Base-by-base conservation (phyloP, 805 yeast genomes). In the Pichia rugopelliculosa region DNA sequence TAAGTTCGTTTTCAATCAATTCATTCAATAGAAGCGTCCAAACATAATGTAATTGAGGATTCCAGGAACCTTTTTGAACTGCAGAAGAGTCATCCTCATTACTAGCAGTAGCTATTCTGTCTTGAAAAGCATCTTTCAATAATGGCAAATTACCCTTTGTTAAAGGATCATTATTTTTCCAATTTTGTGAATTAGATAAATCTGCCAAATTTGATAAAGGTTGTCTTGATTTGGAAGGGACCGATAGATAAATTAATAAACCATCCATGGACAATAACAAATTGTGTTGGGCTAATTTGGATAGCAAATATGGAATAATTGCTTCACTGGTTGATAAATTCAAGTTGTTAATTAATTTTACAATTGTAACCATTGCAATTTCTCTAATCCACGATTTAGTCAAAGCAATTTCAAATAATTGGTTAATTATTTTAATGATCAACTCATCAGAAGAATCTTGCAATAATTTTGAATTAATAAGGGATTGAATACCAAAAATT, bases 331-430 rank as follows among this genome's bases (percentile, higher is more conserved):
- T 27, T 51, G 48, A 1, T 56, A 62, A 36, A 50, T 59, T 10
- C 56, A 61, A 40, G 52, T 47, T 47, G 25, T 30, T 55, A n/a
- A 79, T 55, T 3, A 84, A 72, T 45, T 77, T 80, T 55, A 75
- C 78, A 41, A 90, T 68, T 1, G 95, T 84, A 58, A 73, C 86
- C 56, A 86, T 72, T 37, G 87, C 73, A 4, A 95, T 79, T 64
- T 91, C 96, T 51, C 95, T 71, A 38, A 90, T 75, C 97, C 97
- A 90, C 1, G 86, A 76, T 61, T 90, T 91, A 33, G 68, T 54
- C 13, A 69, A 62, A 0, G 95, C 75, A 47, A 90, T 68, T 22
- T 76, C 79, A 5, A 87, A 61, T 34, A 85, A 56, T 26, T 69
- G 61, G 5, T 70, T 65, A 24, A 82, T 75, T 12, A 65, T 61